Percentiles rank a stretch among this genome's conserved stretches.
Conservation (phyloP, 108 stramenopile species). For the Pseudonitzschia pungens region DNA sequence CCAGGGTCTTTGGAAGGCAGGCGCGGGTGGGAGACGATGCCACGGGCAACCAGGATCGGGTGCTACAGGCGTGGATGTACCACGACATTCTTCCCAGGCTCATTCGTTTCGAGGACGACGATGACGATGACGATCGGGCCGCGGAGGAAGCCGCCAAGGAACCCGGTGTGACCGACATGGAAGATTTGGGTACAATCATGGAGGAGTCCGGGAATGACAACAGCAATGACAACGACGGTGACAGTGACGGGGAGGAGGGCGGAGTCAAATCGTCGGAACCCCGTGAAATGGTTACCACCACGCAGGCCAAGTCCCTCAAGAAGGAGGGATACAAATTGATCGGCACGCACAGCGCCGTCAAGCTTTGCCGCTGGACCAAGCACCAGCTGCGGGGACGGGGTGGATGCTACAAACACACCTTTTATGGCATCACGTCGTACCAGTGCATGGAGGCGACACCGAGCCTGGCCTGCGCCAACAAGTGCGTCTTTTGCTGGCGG, state of each 20-base stretch:
- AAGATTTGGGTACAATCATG: slow-evolving; percentile 88
- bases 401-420: slow-evolving; percentile 97
- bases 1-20: slow-evolving; percentile 40
- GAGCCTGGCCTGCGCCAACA: slow-evolving; percentile 93
- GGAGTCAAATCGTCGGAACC: slow-evolving; percentile 34
- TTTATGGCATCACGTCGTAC: slow-evolving; percentile 94
- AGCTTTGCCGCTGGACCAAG: slow-evolving; percentile 98
- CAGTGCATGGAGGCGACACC: slow-evolving; percentile 99
- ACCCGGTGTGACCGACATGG: slow-evolving; percentile 84
- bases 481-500: slow-evolving; percentile 98
- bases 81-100: slow-evolving; percentile 40
- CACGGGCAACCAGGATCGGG: slow-evolving; percentile 61
- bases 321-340: slow-evolving; percentile 97
- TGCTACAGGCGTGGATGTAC: slow-evolving; percentile 43
- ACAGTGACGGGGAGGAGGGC: slow-evolving; percentile 24
- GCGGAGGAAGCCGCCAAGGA: slow-evolving; percentile 49
- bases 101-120: slow-evolving; percentile 33
- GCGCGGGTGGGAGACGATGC: slow-evolving; percentile 75
- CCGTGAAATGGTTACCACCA: slow-evolving; percentile 92
- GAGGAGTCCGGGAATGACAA: slow-evolving; percentile 29
- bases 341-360: slow-evolving; percentile 95
- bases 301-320: slow-evolving; percentile 86
- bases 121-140: slow-evolving; percentile 56
- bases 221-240: slow-evolving; percentile 8
- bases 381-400: slow-evolving; percentile 94